Base-by-base conservation (phyloP, 306 rosid genomes). In the Senna siamea region DNA sequence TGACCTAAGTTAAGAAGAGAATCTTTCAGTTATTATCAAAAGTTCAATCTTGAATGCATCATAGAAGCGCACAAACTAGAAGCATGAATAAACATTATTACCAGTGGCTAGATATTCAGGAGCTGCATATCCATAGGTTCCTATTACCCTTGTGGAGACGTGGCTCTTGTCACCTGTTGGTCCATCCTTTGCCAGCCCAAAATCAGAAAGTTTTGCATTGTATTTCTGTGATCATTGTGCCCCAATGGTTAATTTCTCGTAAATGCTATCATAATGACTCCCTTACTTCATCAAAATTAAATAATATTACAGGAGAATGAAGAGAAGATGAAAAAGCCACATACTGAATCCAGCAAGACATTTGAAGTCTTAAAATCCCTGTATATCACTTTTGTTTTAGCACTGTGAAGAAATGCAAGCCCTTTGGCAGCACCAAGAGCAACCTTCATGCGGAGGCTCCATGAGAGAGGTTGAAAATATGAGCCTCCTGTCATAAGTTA, bases 381-480 rank as follows among this genome's bases (percentile, higher is more conserved):
- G 57, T 76, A 89, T 77, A 86, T 87, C 59, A 89, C 91, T 86
- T 77, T 83, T 23, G 74, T 76, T 69, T 85, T 83, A 22, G 79
- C 78, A 40, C 79, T 79, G 72, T 89, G 94, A 30, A 89, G 87
- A 77, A 82, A 89, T 28, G 91, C 88, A 46, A 87, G 94, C n/a
- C 94, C 93, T 78, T 71, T 89, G 70, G 91, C 93, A 66, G 93
- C 93, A 62, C 82, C 90, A 67, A 86, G 86, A 37, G 94, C 91
- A 72, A 89, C 91, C 76, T 85, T 87, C 78, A 89, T 62, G 2
- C 91, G 94, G 19, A 89, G 86, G 61, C 79, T 76, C 94, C 94
- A 89, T 2, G 94, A 84, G 51, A 89, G 87, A 53, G 91, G 94
- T 59, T 86, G 94, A 55, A 89, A 87, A 64, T 87, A 87, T 28